phyloP scores from a whole-genome alignment of 2,329 filamentous ascomycete genomes.

The Alternaria consortialis region DNA sequence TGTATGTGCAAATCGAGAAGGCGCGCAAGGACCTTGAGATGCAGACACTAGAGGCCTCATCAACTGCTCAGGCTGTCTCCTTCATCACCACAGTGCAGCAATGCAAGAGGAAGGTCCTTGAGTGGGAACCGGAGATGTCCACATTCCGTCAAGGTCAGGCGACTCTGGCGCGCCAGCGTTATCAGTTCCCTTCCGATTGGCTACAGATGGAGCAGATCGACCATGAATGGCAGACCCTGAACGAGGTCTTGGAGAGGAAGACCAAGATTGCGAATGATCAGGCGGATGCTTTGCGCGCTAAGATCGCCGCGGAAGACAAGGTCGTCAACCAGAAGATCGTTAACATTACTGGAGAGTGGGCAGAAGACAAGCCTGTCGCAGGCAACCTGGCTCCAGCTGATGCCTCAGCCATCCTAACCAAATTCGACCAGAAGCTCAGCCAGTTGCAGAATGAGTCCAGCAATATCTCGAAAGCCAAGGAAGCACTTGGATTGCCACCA shows the following conservation, averaged over 20 bases:
- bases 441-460: slow-evolving; percentile 86
- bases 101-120: slow-evolving; percentile 90
- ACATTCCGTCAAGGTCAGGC: slow-evolving; percentile 96
- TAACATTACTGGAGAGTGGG: slow-evolving; percentile 88
- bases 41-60: slow-evolving; percentile 91
- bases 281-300: slow-evolving; percentile 91
- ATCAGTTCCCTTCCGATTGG: slow-evolving; percentile 94
- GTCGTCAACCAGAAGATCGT: slow-evolving; percentile 87
- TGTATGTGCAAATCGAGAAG: slow-evolving; percentile 90
- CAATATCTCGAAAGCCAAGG: slow-evolving; percentile 96
- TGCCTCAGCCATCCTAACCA: slow-evolving; percentile 80
- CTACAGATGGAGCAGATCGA: slow-evolving; percentile 95
- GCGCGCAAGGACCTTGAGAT: slow-evolving; percentile 89
- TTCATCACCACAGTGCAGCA: slow-evolving; percentile 99
- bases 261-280: slow-evolving; percentile 96
- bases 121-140: slow-evolving; percentile 95
- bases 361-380: slow-evolving; percentile 95
- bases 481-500: slow-evolving; percentile 88
- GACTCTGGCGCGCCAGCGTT: slow-evolving; percentile 87
- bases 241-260: slow-evolving; percentile 90
- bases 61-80: slow-evolving; percentile 94
- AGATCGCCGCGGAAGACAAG: slow-evolving; percentile 93
- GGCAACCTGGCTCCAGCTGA: slow-evolving; percentile 91
- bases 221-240: slow-evolving; percentile 92
- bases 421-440: slow-evolving; percentile 85